phyloP scores from a whole-genome alignment of 257 asterid genomes.

The Pogostemon cablin region DNA sequence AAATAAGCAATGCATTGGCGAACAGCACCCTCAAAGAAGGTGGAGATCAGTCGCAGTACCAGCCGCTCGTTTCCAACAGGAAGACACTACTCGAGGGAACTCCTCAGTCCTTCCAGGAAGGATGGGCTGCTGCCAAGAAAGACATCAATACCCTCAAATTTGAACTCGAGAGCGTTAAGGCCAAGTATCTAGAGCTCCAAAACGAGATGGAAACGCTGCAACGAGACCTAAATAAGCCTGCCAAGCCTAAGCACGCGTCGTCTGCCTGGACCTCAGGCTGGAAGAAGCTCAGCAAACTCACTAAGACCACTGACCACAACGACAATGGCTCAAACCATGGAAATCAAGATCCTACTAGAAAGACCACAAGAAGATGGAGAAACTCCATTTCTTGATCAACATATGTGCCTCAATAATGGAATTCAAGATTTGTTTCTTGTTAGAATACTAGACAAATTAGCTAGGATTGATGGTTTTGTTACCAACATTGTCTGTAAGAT shows the following conservation, averaged over 20 bases:
- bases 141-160: slow-evolving; percentile 89
- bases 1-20: slow-evolving; percentile 83
- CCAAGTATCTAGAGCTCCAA: slow-evolving; percentile 78
- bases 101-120: slow-evolving; percentile 95
- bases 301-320: slow-evolving; percentile 55
- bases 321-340: slow-evolving; percentile 47
- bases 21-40: slow-evolving; percentile 63
- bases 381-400: slow-evolving; percentile 73
- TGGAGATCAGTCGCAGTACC: slow-evolving; percentile 57
- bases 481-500: neutral
- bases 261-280: slow-evolving; percentile 84
- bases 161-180: slow-evolving; percentile 72
- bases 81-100: slow-evolving; percentile 85
- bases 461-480: neutral
- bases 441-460: slow-evolving; percentile 18
- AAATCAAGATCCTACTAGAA: slow-evolving; percentile 51
- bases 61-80: slow-evolving; percentile 64
- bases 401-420: neutral
- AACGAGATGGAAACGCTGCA: slow-evolving; percentile 71
- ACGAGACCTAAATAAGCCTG: slow-evolving; percentile 65
- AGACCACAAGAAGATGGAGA: slow-evolving; percentile 85
- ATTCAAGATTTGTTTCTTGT: neutral
- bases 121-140: slow-evolving; percentile 92
- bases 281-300: slow-evolving; percentile 78
- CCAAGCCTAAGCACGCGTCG: slow-evolving; percentile 49